phyloP scores from a whole-genome alignment of 2,329 filamentous ascomycete genomes.

The Aureobasidium sp. region DNA sequence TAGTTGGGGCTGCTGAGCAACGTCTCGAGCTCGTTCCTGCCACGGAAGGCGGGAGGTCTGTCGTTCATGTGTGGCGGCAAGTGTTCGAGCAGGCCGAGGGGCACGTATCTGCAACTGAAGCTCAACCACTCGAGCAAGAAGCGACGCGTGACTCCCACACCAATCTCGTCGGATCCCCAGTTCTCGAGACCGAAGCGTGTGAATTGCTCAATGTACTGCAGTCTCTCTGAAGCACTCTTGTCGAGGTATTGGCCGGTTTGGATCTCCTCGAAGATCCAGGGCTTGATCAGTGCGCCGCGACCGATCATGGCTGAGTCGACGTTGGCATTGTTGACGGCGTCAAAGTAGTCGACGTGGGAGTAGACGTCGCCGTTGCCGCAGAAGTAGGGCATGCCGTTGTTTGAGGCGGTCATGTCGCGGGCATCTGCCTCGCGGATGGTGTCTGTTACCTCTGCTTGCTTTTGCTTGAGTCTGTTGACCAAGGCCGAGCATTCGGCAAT shows the following conservation, averaged over 20 bases:
- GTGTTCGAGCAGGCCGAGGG: slow-evolving; percentile 77
- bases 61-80: slow-evolving; percentile 86
- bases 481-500: slow-evolving; percentile 83
- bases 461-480: slow-evolving; percentile 68
- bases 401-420: slow-evolving; percentile 59
- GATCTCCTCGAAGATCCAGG: slow-evolving; percentile 98
- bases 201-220: slow-evolving; percentile 81
- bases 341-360: slow-evolving; percentile 80
- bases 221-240: slow-evolving; percentile 81
- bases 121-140: slow-evolving; percentile 95
- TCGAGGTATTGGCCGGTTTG: slow-evolving; percentile 86
- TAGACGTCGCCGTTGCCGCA: slow-evolving; percentile 95
- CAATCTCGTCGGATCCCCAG: slow-evolving; percentile 93
- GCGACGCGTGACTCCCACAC: slow-evolving; percentile 78
- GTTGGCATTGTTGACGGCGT: slow-evolving; percentile 64
- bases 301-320: slow-evolving; percentile 96
- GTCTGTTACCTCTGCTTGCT: slow-evolving; percentile 59
- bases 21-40: slow-evolving; percentile 88
- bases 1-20: slow-evolving; percentile 84
- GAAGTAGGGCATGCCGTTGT: slow-evolving; percentile 71
- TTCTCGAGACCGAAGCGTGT: slow-evolving; percentile 82
- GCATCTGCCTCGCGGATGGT: slow-evolving; percentile 70
- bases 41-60: slow-evolving; percentile 72
- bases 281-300: slow-evolving; percentile 93
- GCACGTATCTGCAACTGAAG: slow-evolving; percentile 87